phyloP scores from a whole-genome alignment of 1,139 yeast genomes.

The Taphrina communis region DNA sequence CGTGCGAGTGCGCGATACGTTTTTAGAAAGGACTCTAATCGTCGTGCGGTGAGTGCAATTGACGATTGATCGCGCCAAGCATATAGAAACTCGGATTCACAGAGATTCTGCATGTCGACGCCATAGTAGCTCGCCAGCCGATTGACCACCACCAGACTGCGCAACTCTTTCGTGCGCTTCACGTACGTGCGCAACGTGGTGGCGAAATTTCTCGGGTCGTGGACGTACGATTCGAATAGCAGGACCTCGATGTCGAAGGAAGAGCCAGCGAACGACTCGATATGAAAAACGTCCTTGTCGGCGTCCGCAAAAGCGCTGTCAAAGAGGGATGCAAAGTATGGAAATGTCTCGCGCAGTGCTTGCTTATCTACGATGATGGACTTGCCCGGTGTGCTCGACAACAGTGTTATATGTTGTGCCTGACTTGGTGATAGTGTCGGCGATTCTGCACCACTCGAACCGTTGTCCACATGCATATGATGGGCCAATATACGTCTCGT shows the following conservation, averaged over 20 bases:
- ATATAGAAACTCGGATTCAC: background rate
- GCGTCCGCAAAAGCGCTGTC: slow-evolving; percentile 10
- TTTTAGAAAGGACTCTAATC: slow-evolving; percentile 7
- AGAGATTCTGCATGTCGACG: background rate
- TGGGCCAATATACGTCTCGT: too few species aligned
- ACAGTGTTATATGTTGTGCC: background rate
- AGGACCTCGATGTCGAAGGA: background rate
- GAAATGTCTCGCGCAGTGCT: background rate
- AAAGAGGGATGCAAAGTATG: slow-evolving; percentile 11
- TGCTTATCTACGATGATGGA: background rate
- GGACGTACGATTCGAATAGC: background rate
- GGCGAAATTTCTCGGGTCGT: background rate
- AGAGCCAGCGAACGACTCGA: slow-evolving; percentile 1
- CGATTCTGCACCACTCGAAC: too few species aligned
- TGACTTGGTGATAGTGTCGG: too few species aligned
- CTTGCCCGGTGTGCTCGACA: background rate
- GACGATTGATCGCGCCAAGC: background rate
- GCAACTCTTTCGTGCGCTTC: background rate
- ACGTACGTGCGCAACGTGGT: slow-evolving; percentile 3
- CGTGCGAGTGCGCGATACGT: slow-evolving; percentile 3
- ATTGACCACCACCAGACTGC: slow-evolving; percentile 9
- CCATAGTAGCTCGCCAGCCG: slow-evolving; percentile 14
- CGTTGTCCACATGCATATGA: too few species aligned
- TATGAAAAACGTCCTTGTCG: background rate
- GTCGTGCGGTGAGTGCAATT: background rate